Base-by-base conservation (phyloP, 805 yeast species). In the Dipodascopsis uninucleata region DNA sequence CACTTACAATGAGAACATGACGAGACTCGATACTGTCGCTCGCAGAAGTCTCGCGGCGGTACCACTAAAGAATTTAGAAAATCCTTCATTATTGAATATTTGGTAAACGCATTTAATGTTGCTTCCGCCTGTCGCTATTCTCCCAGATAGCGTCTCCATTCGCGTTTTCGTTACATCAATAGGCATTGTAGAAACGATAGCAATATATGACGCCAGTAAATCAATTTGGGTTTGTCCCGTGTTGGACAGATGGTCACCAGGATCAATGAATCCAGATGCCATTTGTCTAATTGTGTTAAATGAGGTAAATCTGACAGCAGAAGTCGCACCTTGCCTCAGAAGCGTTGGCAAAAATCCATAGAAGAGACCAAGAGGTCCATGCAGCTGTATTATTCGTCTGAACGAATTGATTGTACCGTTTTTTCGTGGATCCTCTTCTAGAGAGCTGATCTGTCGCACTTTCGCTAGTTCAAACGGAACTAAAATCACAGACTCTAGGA, bases 131-230 rank as follows among this genome's bases (percentile, higher is more conserved):
- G 70, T 68, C 17, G 58, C 55, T 40, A 52, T 48, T 16, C 61
- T 49, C 16, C 67, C 71, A 36, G 65, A 61, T 9, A 63, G 55
- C n/a, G 87, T 77, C 68, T 90, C 97, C 70, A 89, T 89, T 68
- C 97, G 78, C 25, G 98, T 90, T 74, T 90, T 90, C 62, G 93
- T 96, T 53, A 93, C 96, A 66, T 90, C 98, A 61, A 90, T 71
- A 34, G 98, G 98, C 66, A 45, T 45, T 87, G 97, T 0, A 96
- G 89, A 0, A 76, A 68, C 0, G 76, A 78, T 18, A 86, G 45
- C 55, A 3, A 47, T 45, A 28, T 32, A 41, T 31, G 44, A 26
- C n/a, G 54, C 44, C 26, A 82, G 61, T 2, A 50, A 36, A 24
- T 43, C 55, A 6, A 50, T 24, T 9, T 38, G 10, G 10, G 47